Evolutionary conservation across 257 asterid species (phyloP), one percentile per base, ranked within the genome.

Genomic region (Solanum peruvianum): DNA sequence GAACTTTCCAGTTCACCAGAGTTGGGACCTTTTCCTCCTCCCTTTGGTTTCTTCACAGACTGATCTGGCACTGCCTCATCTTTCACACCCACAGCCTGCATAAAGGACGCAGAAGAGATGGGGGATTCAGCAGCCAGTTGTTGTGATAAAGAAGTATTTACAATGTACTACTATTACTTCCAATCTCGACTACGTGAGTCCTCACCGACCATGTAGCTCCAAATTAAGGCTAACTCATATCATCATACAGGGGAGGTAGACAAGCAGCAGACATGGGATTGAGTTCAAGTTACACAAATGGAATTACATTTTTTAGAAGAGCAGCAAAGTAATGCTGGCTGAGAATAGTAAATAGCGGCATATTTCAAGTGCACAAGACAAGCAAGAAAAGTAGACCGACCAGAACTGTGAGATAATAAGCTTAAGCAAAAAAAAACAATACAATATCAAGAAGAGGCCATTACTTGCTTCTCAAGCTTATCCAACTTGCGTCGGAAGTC

Each of bases 391-490:
- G 66, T 47, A 47, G 33, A 47, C 18, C 29, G 37, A 29, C 67
- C 44, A 11, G 29, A 47, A 47, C 11, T 47, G 67, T 3, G 44
- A 27, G 84, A 47, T 80, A 15, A 47, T 80, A 45, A 80, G 44
- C 85, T 4, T 47, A 9, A 78, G 16, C 13, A 18, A 56, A 20
- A 56, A 23, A 18, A 44, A 29, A 31, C 7, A 11, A 0, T 56
- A 31, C 80, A 85, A 85, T 31, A 69, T 15, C 86, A 70, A 87
- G 83, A 87, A 72, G 78, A 13, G 88, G 67, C 81, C 85, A 72
- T 92, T 95, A 97, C 99, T 80, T 97, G 97, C 93, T 97, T 95
- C 87, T 91, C 92, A 84, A 97, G 98, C 90, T 92, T 94, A 88
- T 92, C 92, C 87, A 97, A 89, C 90, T 93, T 94, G 82, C 86